Percentiles rank a stretch among this genome's conserved stretches.
phyloP scores from a whole-genome alignment of 495 filamentous ascomycete species.

The Aspergillus heteromorphus region DNA sequence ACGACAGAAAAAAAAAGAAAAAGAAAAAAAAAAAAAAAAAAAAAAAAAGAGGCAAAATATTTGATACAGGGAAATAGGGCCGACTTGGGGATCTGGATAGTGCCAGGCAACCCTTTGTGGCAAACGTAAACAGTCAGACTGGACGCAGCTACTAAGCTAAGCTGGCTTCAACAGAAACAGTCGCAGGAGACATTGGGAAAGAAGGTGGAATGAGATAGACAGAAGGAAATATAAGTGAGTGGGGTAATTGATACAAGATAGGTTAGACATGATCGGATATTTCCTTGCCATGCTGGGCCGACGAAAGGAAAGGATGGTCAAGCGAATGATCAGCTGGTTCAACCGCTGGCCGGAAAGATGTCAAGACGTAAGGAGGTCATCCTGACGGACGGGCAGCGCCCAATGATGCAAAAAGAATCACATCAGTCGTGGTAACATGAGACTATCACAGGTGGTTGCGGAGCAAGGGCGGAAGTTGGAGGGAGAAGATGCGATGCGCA shows the following conservation, averaged over 20 bases:
- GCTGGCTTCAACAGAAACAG: not conserved
- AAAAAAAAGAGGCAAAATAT: slow-evolving; percentile 5
- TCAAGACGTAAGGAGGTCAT: slow-evolving; percentile 12
- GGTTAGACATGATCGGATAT: slow-evolving; percentile 19
- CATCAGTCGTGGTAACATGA: slow-evolving; percentile 38
- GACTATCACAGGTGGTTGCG: slow-evolving; percentile 20
- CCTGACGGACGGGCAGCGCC: slow-evolving; percentile 13
- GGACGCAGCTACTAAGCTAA: not conserved
- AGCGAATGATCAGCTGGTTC: not conserved
- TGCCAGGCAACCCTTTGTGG: not conserved
- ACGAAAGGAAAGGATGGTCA: slow-evolving; percentile 17
- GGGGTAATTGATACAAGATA: slow-evolving; percentile 7
- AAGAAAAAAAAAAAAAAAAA: slow-evolving; percentile 20
- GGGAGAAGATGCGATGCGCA: slow-evolving; percentile 19
- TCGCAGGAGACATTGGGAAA: not conserved
- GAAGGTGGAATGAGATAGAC: not conserved
- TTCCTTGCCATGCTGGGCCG: slow-evolving; percentile 10
- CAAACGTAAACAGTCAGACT: not conserved
- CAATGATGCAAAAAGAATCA: slow-evolving; percentile 23
- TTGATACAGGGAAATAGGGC: slow-evolving; percentile 6
- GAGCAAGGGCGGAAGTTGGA: not conserved
- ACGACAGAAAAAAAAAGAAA: slow-evolving; percentile 15
- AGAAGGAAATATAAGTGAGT: slow-evolving; percentile 4
- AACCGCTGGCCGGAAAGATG: slow-evolving; percentile 15
- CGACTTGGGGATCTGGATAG: not conserved